A percentile compares a stretch with the other conserved stretches of the same genome.
Evolutionary conservation across 2,329 filamentous ascomycete genomes (phyloP).

Genomic region (Cercospora canescens): DNA sequence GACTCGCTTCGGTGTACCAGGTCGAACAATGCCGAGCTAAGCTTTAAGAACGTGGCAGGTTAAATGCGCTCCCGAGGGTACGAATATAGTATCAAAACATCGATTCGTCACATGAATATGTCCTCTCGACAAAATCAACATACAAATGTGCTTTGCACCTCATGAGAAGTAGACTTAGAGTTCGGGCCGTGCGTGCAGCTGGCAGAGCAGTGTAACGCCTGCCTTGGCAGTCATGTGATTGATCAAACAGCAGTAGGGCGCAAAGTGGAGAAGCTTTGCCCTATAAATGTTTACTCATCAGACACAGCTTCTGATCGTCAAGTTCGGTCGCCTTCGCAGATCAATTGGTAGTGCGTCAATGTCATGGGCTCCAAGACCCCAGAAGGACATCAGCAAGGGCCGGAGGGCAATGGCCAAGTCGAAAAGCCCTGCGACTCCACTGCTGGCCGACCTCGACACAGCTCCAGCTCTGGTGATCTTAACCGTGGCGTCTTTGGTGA

Average conservation of each 20-base stretch:
- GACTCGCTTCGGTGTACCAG: too few relatives aligned
- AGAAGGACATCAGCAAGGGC: constrained; percentile 35
- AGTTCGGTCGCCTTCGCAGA: background rate
- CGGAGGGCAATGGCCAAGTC: constrained; percentile 33
- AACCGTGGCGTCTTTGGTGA: constrained; percentile 14
- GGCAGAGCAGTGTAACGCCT: too few relatives aligned
- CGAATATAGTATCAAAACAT: too few relatives aligned
- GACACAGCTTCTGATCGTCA: background rate
- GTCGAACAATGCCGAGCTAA: too few relatives aligned
- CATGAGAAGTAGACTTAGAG: background rate
- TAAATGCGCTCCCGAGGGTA: too few relatives aligned
- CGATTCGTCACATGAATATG: too few relatives aligned
- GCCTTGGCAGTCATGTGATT: too few relatives aligned
- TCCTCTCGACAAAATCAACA: too few relatives aligned
- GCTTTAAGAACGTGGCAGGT: too few relatives aligned
- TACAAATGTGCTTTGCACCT: background rate
- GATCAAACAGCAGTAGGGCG: background rate
- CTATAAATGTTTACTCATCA: background rate
- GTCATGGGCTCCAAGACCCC: constrained; percentile 43
- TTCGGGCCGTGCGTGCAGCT: background rate
- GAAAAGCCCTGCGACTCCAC: constrained; percentile 4
- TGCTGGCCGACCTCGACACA: background rate
- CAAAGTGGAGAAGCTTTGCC: background rate
- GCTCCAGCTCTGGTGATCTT: background rate
- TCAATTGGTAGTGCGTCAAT: background rate